Evolutionary conservation across 2,329 filamentous ascomycete species (phyloP).

Genomic region (Hypomyces perniciosus): DNA sequence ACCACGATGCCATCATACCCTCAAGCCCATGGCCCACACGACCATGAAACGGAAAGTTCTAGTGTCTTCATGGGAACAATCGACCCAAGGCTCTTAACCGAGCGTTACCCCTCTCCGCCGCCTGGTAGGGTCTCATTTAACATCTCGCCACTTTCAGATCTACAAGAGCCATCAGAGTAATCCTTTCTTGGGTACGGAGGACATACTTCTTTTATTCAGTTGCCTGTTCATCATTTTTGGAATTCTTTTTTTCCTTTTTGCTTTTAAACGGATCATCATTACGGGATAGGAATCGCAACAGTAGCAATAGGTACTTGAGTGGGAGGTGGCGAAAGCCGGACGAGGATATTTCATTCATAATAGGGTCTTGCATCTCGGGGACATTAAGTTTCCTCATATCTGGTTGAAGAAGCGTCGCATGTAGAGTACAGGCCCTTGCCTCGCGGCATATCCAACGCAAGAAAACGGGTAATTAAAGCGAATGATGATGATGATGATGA

Average conservation of each 20-base stretch:
- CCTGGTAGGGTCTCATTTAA: neutral
- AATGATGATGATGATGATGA: neutral
- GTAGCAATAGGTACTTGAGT: too few relatives aligned
- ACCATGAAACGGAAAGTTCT: neutral
- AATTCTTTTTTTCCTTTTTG: neutral
- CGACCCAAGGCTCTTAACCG: conserved; percentile 3
- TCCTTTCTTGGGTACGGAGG: neutral
- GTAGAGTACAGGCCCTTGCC: neutral
- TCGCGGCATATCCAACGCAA: neutral
- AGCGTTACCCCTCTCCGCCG: neutral
- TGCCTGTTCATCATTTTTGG: neutral
- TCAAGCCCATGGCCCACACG: neutral
- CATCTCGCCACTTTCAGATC: neutral
- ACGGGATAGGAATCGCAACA: too few relatives aligned
- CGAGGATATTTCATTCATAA: too few relatives aligned
- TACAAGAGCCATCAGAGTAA: neutral
- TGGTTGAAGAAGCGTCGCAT: neutral
- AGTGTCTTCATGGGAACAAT: neutral
- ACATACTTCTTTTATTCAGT: neutral
- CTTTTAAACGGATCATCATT: neutral
- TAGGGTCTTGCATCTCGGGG: neutral
- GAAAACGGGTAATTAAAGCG: neutral
- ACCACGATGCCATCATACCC: neutral
- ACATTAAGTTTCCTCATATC: neutral
- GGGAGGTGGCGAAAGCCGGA: too few relatives aligned